Evolutionary conservation across 148 eudicot genomes (phyloP).

Genomic region (Cornus controversa): DNA sequence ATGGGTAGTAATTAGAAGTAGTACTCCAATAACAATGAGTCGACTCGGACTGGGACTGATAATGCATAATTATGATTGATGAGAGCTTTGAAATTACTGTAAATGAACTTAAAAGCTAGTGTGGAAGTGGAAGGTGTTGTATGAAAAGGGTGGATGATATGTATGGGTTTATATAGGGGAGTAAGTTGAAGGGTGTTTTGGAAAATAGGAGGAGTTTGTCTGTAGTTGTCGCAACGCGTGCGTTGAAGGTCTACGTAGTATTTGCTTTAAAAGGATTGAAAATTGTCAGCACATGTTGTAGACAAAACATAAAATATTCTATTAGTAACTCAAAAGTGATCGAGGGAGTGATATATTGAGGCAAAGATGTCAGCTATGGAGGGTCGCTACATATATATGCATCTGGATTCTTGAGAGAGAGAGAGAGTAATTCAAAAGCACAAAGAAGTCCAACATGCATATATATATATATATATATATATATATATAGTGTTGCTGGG

Average conservation of each 20-base stretch:
- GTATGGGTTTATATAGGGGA: conserved; percentile 16
- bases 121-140: no score
- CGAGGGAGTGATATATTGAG: neutral
- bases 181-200: neutral
- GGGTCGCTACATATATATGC: neutral
- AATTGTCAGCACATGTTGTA: neutral
- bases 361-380: conserved; percentile 12
- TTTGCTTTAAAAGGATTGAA: conserved; percentile 25
- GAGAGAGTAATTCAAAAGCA: neutral
- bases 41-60: conserved; percentile 19
- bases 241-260: conserved; percentile 18
- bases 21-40: conserved; percentile 4
- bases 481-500: no score
- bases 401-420: no score
- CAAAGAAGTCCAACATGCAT: neutral
- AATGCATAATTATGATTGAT: neutral
- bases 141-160: neutral
- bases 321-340: neutral
- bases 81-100: no score
- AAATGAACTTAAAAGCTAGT: no score
- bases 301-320: neutral
- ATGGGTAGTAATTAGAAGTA: conserved; percentile 20
- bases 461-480: no score
- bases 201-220: conserved; percentile 29
- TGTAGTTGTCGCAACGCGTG: conserved; percentile 50